phyloP scores from a whole-genome alignment of 2,329 filamentous ascomycete genomes.

The Corynespora cassiicola region DNA sequence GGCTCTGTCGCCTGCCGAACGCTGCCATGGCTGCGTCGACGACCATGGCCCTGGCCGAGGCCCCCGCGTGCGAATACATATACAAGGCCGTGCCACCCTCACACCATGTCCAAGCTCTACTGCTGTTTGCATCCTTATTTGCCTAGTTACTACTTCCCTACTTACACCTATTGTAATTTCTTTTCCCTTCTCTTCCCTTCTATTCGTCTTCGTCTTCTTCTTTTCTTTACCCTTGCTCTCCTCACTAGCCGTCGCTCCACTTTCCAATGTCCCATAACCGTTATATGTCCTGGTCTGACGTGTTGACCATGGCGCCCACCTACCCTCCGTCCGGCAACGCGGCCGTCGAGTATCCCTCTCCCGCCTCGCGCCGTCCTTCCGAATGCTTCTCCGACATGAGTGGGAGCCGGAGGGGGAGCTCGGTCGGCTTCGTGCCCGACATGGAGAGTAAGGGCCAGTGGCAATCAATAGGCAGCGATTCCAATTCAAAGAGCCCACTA shows the following conservation, averaged over 20 bases:
- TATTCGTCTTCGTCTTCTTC: constrained; percentile 14
- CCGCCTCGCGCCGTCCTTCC: constrained; percentile 38
- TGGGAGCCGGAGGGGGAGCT: constrained; percentile 40
- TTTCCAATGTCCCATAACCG: constrained; percentile 40
- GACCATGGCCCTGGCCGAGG: constrained; percentile 14
- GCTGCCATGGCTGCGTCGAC: constrained; percentile 31
- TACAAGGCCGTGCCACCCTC: constrained; percentile 34
- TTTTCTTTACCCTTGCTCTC: constrained; percentile 14
- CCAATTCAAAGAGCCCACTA: constrained; percentile 44
- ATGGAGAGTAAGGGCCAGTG: constrained; percentile 46
- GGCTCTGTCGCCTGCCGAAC: constrained; percentile 32
- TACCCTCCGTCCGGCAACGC: constrained; percentile 43
- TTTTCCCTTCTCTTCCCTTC: constrained; percentile 17
- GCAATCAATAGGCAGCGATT: constrained; percentile 43
- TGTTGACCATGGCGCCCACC: constrained; percentile 44
- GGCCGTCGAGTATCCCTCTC: constrained; percentile 42
- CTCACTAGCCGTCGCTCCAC: constrained; percentile 14
- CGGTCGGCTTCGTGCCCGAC: constrained; percentile 42
- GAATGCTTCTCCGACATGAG: constrained; percentile 39
- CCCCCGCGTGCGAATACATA: constrained; percentile 33
- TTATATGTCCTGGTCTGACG: constrained; percentile 42
- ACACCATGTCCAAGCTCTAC: constrained; percentile 29
- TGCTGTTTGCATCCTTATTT: too few species aligned
- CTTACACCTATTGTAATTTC: constrained; percentile 36
- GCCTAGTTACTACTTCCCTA: too few species aligned